phyloP scores from a whole-genome alignment of 441 rosid species.

The Mallotus repandus region DNA sequence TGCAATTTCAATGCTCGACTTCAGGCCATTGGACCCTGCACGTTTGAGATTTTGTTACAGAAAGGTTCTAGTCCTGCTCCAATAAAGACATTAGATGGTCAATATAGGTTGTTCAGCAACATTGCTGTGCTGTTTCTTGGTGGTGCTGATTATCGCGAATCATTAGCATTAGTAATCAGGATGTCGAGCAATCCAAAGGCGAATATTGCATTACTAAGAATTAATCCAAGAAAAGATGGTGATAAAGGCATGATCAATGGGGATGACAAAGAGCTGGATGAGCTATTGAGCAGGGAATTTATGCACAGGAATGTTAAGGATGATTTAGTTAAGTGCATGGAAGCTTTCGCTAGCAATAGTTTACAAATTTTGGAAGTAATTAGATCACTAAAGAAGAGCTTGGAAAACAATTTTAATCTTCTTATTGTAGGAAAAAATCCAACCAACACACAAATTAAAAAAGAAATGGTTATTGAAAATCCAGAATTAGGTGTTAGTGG shows the following conservation, averaged over 20 bases:
- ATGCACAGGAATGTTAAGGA: slow-evolving; percentile 5
- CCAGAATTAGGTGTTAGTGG: slow-evolving; percentile 41
- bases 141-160: too few species aligned
- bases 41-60: background rate
- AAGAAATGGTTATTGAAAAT: slow-evolving; percentile 21
- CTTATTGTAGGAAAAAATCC: slow-evolving; percentile 30
- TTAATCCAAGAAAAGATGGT: too few species aligned
- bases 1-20: slow-evolving; percentile 9
- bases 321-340: background rate
- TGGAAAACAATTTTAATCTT: slow-evolving; percentile 26
- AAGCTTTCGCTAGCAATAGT: background rate
- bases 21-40: slow-evolving; percentile 23
- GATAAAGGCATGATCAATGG: too few species aligned
- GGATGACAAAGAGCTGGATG: background rate
- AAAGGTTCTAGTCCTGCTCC: too few species aligned
- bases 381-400: background rate
- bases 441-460: background rate
- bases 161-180: too few species aligned
- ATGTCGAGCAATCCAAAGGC: too few species aligned
- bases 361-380: slow-evolving; percentile 20
- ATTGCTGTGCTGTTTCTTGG: too few species aligned
- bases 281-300: slow-evolving; percentile 13
- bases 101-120: too few species aligned
- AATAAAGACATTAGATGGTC: too few species aligned
- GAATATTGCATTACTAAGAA: too few species aligned